These are phyloP conservation scores for Daldinia decipiens DNA, from an alignment of 495 filamentous ascomycete genomes.

Conservation along the genomic window DNA sequence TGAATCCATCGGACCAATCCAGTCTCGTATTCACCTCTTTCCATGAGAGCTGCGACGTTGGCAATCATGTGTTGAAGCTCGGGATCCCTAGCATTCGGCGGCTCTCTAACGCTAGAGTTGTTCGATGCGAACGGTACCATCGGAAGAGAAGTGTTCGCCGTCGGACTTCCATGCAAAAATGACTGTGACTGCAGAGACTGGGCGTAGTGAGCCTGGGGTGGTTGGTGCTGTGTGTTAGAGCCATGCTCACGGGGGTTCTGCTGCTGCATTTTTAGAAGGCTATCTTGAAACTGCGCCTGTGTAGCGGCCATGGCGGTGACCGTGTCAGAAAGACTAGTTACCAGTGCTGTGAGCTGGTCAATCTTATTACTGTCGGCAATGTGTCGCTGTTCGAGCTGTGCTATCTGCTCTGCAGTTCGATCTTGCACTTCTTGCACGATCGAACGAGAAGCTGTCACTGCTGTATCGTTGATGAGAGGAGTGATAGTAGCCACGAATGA, in stretches of 20 bases:
- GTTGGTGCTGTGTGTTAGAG: constrained; percentile 39
- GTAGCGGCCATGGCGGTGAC: constrained; percentile 74
- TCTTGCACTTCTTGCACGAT: constrained; percentile 72
- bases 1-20: constrained; percentile 83
- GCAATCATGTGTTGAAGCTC: constrained; percentile 73
- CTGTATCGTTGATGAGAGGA: constrained; percentile 69
- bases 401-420: constrained; percentile 67
- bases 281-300: constrained; percentile 70
- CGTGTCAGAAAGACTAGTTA: constrained; percentile 75
- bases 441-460: constrained; percentile 66
- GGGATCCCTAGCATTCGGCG: constrained; percentile 57
- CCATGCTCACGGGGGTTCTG: constrained; percentile 48
- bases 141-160: constrained; percentile 47
- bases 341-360: constrained; percentile 78
- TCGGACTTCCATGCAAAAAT: constrained; percentile 44
- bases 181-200: constrained; percentile 30
- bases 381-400: constrained; percentile 73
- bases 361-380: constrained; percentile 79
- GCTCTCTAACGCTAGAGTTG: constrained; percentile 56
- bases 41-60: constrained; percentile 72
- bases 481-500: constrained; percentile 69
- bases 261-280: constrained; percentile 66
- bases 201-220: constrained; percentile 19
- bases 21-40: constrained; percentile 73
- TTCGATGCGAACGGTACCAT: constrained; percentile 50